These are phyloP conservation scores for Pseudevernia furfuracea DNA, from an alignment of 495 filamentous ascomycete species.

Conservation along the genomic window DNA sequence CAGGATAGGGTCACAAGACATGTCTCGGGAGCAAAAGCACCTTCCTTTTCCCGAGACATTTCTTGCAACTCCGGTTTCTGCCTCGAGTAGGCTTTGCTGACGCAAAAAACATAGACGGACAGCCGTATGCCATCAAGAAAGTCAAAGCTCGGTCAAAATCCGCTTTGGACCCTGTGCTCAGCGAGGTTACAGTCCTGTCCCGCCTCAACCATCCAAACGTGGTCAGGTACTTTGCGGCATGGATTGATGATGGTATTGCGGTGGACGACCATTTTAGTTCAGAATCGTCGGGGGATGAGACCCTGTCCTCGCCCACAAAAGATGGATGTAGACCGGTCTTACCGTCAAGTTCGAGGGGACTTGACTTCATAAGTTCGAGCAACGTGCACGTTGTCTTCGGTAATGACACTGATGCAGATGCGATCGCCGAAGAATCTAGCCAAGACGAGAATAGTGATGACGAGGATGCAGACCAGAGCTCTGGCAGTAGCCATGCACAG, in stretches of 20 bases:
- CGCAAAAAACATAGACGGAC: constrained; percentile 48
- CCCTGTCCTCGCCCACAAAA: constrained; percentile 22
- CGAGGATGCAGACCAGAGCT: constrained; percentile 15
- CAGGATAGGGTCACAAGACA: background rate
- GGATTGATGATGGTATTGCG: constrained; percentile 70
- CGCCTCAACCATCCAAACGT: constrained; percentile 92
- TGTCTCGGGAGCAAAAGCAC: background rate
- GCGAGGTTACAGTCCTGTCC: constrained; percentile 84
- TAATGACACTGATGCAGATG: constrained; percentile 29
- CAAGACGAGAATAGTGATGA: constrained; percentile 29
- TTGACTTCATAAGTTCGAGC: constrained; percentile 90
- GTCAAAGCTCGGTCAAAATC: constrained; percentile 74
- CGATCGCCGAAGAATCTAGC: constrained; percentile 12
- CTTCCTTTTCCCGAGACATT: background rate
- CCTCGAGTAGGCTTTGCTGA: background rate
- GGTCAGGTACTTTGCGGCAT: constrained; percentile 90
- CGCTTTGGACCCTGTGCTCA: constrained; percentile 76
- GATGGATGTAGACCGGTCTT: constrained; percentile 43
- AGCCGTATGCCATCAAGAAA: constrained; percentile 94
- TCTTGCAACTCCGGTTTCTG: background rate
- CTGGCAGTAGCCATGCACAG: background rate
- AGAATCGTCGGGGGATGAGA: constrained; percentile 48
- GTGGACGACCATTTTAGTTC: constrained; percentile 49
- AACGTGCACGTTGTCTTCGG: constrained; percentile 24
- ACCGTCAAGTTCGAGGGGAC: constrained; percentile 64